A percentile compares a stretch with the other conserved stretches of the same genome.
phyloP scores from a whole-genome alignment of 2,329 filamentous ascomycete species.

The Botrytis squamosa region DNA sequence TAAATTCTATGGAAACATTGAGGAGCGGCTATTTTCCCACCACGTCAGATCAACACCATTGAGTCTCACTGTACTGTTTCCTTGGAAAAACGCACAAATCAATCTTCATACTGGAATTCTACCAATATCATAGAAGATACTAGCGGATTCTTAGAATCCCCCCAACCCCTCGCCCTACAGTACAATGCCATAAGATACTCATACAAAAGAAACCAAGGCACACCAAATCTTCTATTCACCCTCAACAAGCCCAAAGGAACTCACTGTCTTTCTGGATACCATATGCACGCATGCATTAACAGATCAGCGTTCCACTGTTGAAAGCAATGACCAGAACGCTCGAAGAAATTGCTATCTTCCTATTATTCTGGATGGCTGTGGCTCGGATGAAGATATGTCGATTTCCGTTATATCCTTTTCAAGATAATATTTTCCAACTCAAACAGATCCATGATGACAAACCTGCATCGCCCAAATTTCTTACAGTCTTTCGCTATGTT shows the following conservation, averaged over 20 bases:
- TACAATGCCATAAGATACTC: too few species aligned
- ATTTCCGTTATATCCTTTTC: too few species aligned
- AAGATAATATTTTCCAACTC: too few species aligned
- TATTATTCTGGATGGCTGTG: not conserved
- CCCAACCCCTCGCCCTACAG: not conserved
- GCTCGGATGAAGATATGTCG: too few species aligned
- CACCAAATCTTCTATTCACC: not conserved
- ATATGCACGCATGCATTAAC: accelerated
- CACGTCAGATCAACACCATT: not conserved
- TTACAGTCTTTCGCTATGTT: not conserved
- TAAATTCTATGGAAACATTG: too few species aligned
- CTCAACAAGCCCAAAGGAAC: too few species aligned
- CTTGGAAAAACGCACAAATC: not conserved
- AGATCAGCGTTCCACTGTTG: not conserved
- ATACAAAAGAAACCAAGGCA: not conserved
- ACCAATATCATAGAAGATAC: too few species aligned
- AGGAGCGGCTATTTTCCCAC: too few species aligned
- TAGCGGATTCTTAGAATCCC: not conserved
- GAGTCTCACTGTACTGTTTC: not conserved
- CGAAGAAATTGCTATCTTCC: not conserved
- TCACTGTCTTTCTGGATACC: not conserved
- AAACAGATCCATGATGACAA: too few species aligned
- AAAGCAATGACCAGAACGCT: not conserved
- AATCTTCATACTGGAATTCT: not conserved
- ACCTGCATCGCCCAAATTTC: too few species aligned